These are phyloP conservation scores for Calamus simplicifolius DNA, from an alignment of 176 grass and related monocot genomes.

Conservation along the genomic window DNA sequence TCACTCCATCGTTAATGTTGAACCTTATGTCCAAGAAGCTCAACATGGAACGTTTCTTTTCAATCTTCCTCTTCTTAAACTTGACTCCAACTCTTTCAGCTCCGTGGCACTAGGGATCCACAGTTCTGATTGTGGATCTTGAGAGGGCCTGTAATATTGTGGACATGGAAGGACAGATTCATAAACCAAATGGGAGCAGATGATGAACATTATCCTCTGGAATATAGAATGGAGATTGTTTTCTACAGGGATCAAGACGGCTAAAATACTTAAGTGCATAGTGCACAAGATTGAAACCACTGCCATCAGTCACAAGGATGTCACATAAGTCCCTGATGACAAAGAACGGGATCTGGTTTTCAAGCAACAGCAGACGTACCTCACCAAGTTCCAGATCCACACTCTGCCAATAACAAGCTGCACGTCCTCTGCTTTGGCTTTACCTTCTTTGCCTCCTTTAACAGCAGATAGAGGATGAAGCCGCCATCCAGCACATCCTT, in stretches of 20 bases:
- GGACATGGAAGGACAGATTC: conserved; percentile 18
- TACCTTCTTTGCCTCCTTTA: too few species aligned
- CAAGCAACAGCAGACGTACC: conserved; percentile 23
- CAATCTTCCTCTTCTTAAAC: conserved; percentile 5
- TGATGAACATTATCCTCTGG: conserved; percentile 2
- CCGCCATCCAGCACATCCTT: too few species aligned
- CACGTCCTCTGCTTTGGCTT: too few species aligned
- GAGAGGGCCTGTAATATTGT: neutral
- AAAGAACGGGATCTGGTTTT: conserved; percentile 30
- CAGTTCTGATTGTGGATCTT: neutral
- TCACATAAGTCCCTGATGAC: conserved; percentile 14
- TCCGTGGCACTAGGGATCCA: neutral
- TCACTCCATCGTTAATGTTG: conserved; percentile 13
- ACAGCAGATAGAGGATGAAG: too few species aligned
- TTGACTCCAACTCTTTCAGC: conserved; percentile 14
- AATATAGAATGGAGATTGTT: too few species aligned
- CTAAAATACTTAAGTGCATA: too few species aligned
- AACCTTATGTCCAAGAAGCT: conserved; percentile 19
- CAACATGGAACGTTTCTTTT: neutral
- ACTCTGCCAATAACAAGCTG: too few species aligned
- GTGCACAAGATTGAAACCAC: neutral
- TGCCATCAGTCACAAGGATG: conserved; percentile 16
- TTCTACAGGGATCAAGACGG: too few species aligned
- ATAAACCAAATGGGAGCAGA: conserved; percentile 17
- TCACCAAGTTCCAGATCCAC: conserved; percentile 25